Percentiles rank a stretch among this genome's conserved stretches.
phyloP scores from a whole-genome alignment of 345 rosid genomes.

The Psidium guajava region DNA sequence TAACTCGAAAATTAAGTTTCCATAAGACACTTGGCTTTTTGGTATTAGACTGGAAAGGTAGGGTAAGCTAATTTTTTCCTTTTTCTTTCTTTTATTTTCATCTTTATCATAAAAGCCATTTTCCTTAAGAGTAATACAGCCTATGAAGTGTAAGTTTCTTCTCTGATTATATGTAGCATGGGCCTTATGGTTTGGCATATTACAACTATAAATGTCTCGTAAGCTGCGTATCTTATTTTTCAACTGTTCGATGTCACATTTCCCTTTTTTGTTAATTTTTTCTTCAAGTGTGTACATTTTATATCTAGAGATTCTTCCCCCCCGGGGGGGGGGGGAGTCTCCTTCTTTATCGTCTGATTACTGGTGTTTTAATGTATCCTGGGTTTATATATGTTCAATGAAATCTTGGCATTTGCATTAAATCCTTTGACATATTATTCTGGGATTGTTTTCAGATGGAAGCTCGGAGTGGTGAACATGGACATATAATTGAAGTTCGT shows the following conservation, averaged over 20 bases:
- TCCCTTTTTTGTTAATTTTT: not conserved
- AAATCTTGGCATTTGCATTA: not conserved
- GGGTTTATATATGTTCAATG: not conserved
- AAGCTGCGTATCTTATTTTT: not conserved
- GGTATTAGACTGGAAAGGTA: not conserved
- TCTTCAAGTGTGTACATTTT: not conserved
- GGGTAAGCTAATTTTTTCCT: not conserved
- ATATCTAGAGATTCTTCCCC: not conserved
- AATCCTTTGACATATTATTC: not conserved
- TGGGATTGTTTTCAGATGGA: constrained; percentile 25
- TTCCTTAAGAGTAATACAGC: not conserved
- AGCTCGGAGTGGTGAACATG: constrained; percentile 17
- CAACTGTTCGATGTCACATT: not conserved
- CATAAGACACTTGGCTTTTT: not conserved
- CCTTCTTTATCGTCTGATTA: not conserved
- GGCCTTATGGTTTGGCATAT: not conserved
- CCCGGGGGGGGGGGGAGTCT: too few relatives aligned
- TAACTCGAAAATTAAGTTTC: not conserved
- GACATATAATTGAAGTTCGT: constrained; percentile 32
- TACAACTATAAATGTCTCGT: not conserved
- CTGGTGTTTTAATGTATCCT: not conserved
- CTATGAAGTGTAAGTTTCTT: not conserved
- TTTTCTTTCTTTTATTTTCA: not conserved
- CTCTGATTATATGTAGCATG: not conserved
- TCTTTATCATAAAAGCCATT: not conserved